These are phyloP conservation scores for Colletotrichum cuscutae DNA, from an alignment of 2,329 filamentous ascomycete genomes.

Conservation along the genomic window DNA sequence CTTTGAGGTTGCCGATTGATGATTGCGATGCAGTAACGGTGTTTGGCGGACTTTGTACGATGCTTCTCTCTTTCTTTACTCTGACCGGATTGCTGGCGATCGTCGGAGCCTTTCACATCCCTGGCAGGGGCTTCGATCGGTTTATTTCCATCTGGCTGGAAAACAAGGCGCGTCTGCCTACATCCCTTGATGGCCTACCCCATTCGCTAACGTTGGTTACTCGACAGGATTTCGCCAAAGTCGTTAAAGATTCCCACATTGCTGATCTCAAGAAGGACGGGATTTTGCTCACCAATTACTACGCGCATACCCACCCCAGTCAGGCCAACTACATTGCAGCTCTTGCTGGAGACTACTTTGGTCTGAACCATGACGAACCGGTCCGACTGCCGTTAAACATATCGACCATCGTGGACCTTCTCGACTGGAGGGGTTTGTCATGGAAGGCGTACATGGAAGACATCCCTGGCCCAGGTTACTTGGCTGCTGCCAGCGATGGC, in stretches of 20 bases:
- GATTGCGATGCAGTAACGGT: neutral
- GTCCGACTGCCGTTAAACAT: conserved; percentile 56
- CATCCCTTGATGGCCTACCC: neutral
- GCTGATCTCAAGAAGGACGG: conserved; percentile 53
- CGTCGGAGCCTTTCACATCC: conserved; percentile 37
- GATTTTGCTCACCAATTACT: conserved; percentile 56
- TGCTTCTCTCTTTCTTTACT: conserved; percentile 3
- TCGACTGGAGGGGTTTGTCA: conserved; percentile 43
- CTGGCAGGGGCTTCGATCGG: conserved; percentile 51
- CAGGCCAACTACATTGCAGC: conserved; percentile 61
- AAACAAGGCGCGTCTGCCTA: conserved; percentile 48
- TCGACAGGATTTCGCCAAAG: conserved; percentile 54
- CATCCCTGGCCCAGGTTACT: conserved; percentile 50
- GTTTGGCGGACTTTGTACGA: neutral
- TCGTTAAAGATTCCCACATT: conserved; percentile 51
- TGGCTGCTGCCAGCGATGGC: conserved; percentile 53
- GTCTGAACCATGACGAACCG: conserved; percentile 56
- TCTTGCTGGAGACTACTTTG: conserved; percentile 59
- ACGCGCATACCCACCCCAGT: conserved; percentile 56
- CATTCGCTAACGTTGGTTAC: conserved; percentile 22
- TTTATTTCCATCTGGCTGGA: conserved; percentile 58
- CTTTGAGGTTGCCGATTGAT: neutral
- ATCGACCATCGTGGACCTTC: conserved; percentile 47
- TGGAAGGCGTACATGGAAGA: conserved; percentile 50
- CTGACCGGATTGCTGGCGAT: conserved; percentile 17